Base-by-base conservation (phyloP, 2,329 filamentous ascomycete genomes). In the Gyromitra esculenta region DNA sequence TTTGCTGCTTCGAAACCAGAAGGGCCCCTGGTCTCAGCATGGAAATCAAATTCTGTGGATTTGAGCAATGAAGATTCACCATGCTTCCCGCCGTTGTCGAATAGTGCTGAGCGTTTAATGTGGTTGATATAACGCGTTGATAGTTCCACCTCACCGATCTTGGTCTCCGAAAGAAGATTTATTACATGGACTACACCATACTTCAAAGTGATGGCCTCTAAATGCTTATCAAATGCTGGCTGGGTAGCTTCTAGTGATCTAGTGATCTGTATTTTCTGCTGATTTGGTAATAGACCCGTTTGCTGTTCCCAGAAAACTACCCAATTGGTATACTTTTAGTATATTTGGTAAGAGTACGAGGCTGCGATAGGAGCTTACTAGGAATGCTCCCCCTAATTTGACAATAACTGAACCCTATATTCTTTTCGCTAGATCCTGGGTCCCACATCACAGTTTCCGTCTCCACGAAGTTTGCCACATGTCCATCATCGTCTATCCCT, bases 381-480 rank as follows among this genome's bases (percentile, higher is more conserved):
- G 96, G 96, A 6, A 99, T 93, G 5, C 94, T 97, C 48, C 96
- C 96, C 81, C 96, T 89, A 35, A 96, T 89, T 84, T 99, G 96
- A 1, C 91, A 93, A 83, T 97, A 99, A 0, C 96, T 98, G 82
- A 98, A 98, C 71, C 93, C 89, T 5, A 93, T 85, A 37, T 75
- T 79, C 52, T 25, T 45, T n/a, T 71, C 65, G n/a, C 35, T 45
- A n/a, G 74, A 71, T 2, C 89, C 89, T 0, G 92, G 92, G 80
- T 91, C 91, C 91, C 92, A 97, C 82, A 96, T 94, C 52, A 95
- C 90, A 0, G 94, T 97, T 84, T 99, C 96, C 0, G 94, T 96
- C 84, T 99, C 96, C n/a, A 98, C 96, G 84, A 97, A 99, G 83
- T 99, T 99, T 77, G 96, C 94, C 37, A 98, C 96, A 81, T 98